A percentile compares a stretch with the other conserved stretches of the same genome.
These are phyloP conservation scores for Aureobasidium melanogenum DNA, from an alignment of 2,329 filamentous ascomycete genomes.

Conservation along the genomic window DNA sequence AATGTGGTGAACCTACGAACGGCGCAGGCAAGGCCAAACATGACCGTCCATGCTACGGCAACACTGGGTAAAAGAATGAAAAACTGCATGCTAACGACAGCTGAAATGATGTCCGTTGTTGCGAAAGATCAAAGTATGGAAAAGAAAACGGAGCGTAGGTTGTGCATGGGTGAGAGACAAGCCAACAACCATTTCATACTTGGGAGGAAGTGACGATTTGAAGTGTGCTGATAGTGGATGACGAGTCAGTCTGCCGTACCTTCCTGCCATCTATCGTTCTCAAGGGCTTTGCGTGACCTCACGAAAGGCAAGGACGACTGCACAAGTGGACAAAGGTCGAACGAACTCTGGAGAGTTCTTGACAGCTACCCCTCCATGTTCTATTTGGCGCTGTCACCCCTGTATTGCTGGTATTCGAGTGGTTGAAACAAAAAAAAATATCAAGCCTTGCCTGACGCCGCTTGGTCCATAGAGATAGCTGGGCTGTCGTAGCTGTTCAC, in stretches of 20 bases:
- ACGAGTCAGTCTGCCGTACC: not conserved
- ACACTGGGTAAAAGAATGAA: not conserved
- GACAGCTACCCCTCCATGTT: not conserved
- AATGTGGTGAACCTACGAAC: not conserved
- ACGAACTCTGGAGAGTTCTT: not conserved
- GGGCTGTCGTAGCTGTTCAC: not conserved
- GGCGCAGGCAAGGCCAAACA: not conserved
- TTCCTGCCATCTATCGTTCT: not conserved
- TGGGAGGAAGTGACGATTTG: conserved; percentile 7
- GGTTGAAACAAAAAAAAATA: not conserved
- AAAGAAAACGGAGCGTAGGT: not conserved
- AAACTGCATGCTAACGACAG: not conserved
- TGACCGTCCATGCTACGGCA: not conserved
- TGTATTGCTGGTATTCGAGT: not conserved
- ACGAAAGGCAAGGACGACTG: not conserved
- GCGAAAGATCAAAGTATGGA: not conserved
- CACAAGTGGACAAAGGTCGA: not conserved
- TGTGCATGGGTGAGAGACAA: not conserved
- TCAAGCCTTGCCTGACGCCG: not conserved
- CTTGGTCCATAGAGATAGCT: not conserved
- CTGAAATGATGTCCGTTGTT: not conserved
- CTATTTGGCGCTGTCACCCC: not conserved
- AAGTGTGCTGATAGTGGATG: not conserved
- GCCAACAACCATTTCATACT: not conserved
- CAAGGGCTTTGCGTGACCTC: not conserved